phyloP scores from a whole-genome alignment of 169 alveolate genomes.

The Perkinsus marinus region DNA sequence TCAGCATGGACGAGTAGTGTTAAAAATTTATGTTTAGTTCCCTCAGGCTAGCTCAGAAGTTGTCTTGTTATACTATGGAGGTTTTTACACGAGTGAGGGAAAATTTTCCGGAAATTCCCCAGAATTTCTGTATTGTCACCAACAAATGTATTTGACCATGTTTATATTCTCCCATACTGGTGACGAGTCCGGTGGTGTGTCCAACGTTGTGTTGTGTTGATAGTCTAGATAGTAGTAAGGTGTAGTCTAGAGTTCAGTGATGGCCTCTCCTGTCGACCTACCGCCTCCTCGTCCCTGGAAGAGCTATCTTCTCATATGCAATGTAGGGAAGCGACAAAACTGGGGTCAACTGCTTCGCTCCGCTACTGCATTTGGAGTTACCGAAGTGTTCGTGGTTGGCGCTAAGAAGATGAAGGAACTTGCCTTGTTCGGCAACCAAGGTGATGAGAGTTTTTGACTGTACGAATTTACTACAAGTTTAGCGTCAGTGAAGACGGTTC shows the following conservation, averaged over 20 bases:
- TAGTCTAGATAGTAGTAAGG: background rate
- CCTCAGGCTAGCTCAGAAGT: too few species aligned
- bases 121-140: background rate
- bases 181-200: background rate
- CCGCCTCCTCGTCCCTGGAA: background rate
- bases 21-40: too few species aligned
- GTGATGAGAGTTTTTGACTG: background rate
- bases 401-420: constrained; percentile 10
- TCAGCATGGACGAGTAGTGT: too few species aligned
- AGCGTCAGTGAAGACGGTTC: too few species aligned
- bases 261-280: background rate
- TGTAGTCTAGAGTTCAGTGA: background rate
- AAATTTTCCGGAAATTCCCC: too few species aligned
- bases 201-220: background rate
- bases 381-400: constrained; percentile 33
- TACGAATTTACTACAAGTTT: too few species aligned
- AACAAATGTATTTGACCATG: background rate
- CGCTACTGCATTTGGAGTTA: constrained; percentile 31
- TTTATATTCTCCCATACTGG: background rate
- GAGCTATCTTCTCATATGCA: constrained; percentile 18
- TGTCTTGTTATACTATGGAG: too few species aligned
- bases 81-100: too few species aligned
- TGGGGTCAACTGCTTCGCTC: constrained; percentile 28
- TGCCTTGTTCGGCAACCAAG: constrained; percentile 23
- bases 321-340: constrained; percentile 27